Conservation (phyloP, 2,329 filamentous ascomycete species). For the Mollisiaceae sp. region DNA sequence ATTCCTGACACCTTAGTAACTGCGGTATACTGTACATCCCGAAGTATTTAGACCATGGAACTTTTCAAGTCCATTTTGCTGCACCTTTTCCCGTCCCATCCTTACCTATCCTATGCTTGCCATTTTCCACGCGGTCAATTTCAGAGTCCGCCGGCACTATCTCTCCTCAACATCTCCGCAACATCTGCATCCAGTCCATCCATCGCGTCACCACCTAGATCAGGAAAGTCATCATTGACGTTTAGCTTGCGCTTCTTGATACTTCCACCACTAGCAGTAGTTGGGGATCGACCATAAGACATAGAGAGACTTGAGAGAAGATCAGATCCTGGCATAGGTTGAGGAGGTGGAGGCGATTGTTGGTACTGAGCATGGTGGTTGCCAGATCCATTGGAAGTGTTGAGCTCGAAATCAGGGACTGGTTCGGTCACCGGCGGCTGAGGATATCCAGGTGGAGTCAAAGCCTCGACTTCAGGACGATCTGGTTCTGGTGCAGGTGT, state of each 20-base stretch:
- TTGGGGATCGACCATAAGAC: slow-evolving; percentile 39
- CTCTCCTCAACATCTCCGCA: slow-evolving; percentile 57
- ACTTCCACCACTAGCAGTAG: slow-evolving; percentile 39
- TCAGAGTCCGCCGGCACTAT: slow-evolving; percentile 18
- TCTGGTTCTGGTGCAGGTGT: slow-evolving; percentile 63
- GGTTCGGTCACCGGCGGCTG: slow-evolving; percentile 42
- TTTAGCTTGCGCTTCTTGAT: slow-evolving; percentile 55
- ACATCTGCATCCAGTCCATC: slow-evolving; percentile 65
- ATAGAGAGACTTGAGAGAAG: slow-evolving; percentile 46
- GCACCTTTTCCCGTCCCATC: neutral
- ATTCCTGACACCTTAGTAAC: neutral
- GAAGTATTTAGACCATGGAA: neutral
- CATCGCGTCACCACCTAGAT: slow-evolving; percentile 50
- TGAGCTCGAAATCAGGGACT: slow-evolving; percentile 45
- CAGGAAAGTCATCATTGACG: slow-evolving; percentile 51
- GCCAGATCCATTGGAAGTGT: slow-evolving; percentile 43
- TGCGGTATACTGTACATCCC: neutral
- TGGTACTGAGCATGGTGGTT: slow-evolving; percentile 23
- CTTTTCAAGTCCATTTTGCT: neutral
- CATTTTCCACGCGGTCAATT: neutral
- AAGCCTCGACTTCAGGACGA: slow-evolving; percentile 81
- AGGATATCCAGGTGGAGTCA: slow-evolving; percentile 78
- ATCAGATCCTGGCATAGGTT: slow-evolving; percentile 43
- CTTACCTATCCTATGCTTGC: slow-evolving; percentile 7
- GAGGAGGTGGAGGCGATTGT: slow-evolving; percentile 19